Base-by-base conservation (phyloP, 202 grass and related monocot genomes). In the Panicum virgatum region DNA sequence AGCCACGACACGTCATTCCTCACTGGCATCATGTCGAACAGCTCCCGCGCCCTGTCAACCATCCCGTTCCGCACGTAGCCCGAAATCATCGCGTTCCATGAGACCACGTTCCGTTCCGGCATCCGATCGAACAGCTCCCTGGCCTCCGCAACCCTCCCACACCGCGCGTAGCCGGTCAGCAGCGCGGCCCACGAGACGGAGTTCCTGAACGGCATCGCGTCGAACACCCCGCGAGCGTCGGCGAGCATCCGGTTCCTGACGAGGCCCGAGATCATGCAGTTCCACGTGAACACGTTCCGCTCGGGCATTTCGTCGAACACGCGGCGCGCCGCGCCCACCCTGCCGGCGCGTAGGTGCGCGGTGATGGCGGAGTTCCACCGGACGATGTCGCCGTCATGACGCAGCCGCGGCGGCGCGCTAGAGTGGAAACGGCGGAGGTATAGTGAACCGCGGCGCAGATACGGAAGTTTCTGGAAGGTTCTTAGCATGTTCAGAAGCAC, bases 71-170 rank as follows among this genome's bases (percentile, higher is more conserved):
- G 47, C 26, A 80, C 0, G 22, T 94, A 94, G 0, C 86, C 81
- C 1, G 92, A 94, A 1, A 91, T 16, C 89, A 91, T 91, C 8
- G 86, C 81, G 65, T 94, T 94, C 92, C 92, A 94, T 0, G 89
- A 92, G 7, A 75, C 87, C 11, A 90, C 85, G 8, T 66, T 94
- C 26, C 79, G 70, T 7, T 80, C 62, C 0, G 89, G 83, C 82
- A 89, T 91, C 53, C 81, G 69, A 53, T 91, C 73, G 37, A 94
- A 91, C 47, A 94, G 60, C 9, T 83, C 43, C 52, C 87, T 78
- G 59, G 89, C 89, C 73, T 91, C 78, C 2, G 83, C 45, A 27
- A 88, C 72, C 68, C 87, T 74, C 43, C 92, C 89, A 25, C 60
- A 36, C 50, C 63, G 77, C 1, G 87, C 78, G 16, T 87, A 89